Evolutionary conservation across 2,329 filamentous ascomycete species (phyloP).

Genomic region (Ophiostoma quercus): DNA sequence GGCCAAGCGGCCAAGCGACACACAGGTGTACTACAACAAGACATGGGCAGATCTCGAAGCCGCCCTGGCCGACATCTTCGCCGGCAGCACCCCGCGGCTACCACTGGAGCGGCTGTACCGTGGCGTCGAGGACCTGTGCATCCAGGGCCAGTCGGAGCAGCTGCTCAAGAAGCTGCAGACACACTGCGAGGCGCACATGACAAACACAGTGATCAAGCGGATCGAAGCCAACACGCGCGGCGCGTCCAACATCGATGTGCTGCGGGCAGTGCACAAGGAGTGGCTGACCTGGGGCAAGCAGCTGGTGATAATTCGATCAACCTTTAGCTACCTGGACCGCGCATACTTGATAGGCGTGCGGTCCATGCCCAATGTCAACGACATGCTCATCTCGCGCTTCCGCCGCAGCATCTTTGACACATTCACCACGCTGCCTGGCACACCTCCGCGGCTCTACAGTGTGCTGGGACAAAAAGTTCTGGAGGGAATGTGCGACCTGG

Average conservation of each 20-base stretch:
- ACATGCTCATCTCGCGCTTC: slow-evolving; percentile 74
- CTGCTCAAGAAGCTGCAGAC: slow-evolving; percentile 62
- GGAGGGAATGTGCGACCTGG: slow-evolving; percentile 66
- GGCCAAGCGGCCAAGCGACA: slow-evolving; percentile 45
- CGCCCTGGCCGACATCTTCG: slow-evolving; percentile 70
- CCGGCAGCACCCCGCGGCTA: slow-evolving; percentile 53
- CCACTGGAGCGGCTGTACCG: slow-evolving; percentile 88
- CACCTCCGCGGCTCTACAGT: slow-evolving; percentile 9
- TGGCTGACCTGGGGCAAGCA: slow-evolving; percentile 79
- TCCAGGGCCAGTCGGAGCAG: slow-evolving; percentile 64
- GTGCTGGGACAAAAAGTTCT: slow-evolving; percentile 39
- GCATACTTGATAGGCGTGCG: slow-evolving; percentile 75
- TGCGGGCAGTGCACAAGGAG: slow-evolving; percentile 50
- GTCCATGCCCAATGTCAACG: slow-evolving; percentile 66
- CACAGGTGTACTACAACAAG: slow-evolving; percentile 71
- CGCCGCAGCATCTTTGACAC: slow-evolving; percentile 50
- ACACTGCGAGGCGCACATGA: slow-evolving; percentile 64
- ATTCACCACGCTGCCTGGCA: slow-evolving; percentile 16
- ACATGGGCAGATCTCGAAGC: slow-evolving; percentile 68
- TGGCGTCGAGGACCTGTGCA: slow-evolving; percentile 85
- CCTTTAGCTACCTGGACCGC: slow-evolving; percentile 91
- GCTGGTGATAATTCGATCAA: slow-evolving; percentile 73
- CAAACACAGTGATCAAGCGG: slow-evolving; percentile 51
- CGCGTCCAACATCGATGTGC: slow-evolving; percentile 55
- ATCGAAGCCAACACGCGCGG: slow-evolving; percentile 49